Conservation (phyloP, 345 rosid genomes). For the Boechera retrofracta region DNA sequence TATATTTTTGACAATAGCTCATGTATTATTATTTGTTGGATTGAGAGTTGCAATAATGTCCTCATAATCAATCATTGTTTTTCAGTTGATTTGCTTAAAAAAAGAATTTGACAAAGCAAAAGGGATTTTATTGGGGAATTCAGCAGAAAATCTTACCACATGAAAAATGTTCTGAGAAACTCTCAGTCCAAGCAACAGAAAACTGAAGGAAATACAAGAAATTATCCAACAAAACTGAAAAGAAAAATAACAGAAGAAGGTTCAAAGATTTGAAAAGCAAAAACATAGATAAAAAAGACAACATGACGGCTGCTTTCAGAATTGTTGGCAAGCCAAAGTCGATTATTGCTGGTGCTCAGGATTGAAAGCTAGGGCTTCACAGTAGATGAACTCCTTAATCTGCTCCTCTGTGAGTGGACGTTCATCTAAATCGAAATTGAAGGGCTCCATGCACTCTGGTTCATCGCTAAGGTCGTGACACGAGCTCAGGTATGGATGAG, state of each 20-base stretch:
- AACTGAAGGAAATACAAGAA: neutral
- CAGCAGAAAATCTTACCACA: neutral
- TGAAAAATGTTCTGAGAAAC: neutral
- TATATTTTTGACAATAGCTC: conserved; percentile 27
- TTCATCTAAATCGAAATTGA: conserved; percentile 77
- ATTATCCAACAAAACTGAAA: neutral
- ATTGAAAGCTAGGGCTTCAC: conserved; percentile 85
- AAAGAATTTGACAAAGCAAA: neutral
- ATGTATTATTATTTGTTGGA: conserved; percentile 38
- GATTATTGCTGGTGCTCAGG: conserved; percentile 57
- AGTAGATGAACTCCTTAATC: conserved; percentile 80
- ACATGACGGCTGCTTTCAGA: neutral
- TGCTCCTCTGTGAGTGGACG: conserved; percentile 71
- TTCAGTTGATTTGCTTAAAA: neutral
- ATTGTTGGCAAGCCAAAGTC: conserved; percentile 7
- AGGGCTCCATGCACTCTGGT: conserved; percentile 75
- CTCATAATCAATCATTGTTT: conserved; percentile 20
- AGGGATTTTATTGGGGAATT: conserved; percentile 1
- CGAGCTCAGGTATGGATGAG: conserved; percentile 76
- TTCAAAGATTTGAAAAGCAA: neutral
- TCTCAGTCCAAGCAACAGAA: neutral
- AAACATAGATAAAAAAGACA: too few species aligned
- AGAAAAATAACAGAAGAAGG: neutral
- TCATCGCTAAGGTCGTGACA: conserved; percentile 73
- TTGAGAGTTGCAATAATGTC: conserved; percentile 34